These are phyloP conservation scores for Epichloe uncinata DNA, from an alignment of 2,329 filamentous ascomycete genomes.

Conservation along the genomic window DNA sequence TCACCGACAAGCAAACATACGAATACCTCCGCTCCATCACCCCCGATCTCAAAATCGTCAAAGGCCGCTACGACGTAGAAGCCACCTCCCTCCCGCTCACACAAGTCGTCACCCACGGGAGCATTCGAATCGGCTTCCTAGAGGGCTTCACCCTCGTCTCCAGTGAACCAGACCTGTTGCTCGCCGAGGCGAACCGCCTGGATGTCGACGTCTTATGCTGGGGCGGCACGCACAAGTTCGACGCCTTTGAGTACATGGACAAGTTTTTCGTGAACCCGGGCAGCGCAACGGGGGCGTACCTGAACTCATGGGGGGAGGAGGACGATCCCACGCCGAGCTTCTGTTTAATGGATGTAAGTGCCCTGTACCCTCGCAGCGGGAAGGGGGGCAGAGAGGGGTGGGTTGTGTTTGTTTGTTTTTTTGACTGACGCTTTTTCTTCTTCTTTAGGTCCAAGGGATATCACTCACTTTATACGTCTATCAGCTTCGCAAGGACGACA, in stretches of 20 bases:
- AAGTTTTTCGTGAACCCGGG: conserved; percentile 62
- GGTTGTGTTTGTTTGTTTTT: no score
- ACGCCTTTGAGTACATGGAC: conserved; percentile 61
- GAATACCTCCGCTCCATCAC: conserved; percentile 66
- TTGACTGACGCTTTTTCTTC: background rate
- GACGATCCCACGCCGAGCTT: conserved; percentile 80
- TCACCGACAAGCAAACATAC: conserved; percentile 68
- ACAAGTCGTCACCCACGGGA: conserved; percentile 53
- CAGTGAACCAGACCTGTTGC: conserved; percentile 50
- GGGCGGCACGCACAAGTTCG: conserved; percentile 55
- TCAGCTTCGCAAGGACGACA: conserved; percentile 63
- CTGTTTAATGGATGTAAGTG: conserved; percentile 91
- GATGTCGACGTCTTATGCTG: conserved; percentile 58
- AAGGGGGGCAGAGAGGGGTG: no score
- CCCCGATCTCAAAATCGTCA: conserved; percentile 58
- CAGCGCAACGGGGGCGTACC: conserved; percentile 50
- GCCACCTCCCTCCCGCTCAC: conserved; percentile 51
- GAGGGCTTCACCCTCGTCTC: conserved; percentile 57
- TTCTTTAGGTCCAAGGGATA: conserved; percentile 74
- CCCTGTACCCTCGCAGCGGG: background rate
- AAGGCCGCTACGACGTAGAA: conserved; percentile 53
- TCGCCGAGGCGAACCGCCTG: conserved; percentile 54
- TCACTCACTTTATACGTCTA: conserved; percentile 94
- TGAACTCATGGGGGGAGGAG: conserved; percentile 40
- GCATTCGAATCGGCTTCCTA: conserved; percentile 51